phyloP scores from a whole-genome alignment of 202 grass and related monocot species.

The Panicum hallii region DNA sequence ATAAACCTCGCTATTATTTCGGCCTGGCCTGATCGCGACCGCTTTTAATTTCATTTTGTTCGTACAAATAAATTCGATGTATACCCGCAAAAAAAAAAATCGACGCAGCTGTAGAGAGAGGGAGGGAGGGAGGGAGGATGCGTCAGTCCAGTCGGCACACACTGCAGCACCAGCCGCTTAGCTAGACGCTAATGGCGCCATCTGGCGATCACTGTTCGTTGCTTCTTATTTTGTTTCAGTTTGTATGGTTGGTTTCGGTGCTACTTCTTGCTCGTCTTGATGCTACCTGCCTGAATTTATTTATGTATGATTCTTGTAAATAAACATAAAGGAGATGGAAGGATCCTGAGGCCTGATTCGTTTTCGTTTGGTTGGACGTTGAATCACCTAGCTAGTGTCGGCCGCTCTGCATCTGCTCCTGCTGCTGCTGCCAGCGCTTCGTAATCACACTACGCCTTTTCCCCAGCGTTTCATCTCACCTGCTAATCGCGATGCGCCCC shows the following conservation, averaged over 20 bases:
- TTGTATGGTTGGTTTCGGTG: not conserved
- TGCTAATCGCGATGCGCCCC: not conserved
- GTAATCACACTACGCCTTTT: not conserved
- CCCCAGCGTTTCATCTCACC: too few relatives aligned
- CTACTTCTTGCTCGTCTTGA: constrained; percentile 8
- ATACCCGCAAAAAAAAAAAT: not conserved
- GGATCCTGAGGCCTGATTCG: not conserved
- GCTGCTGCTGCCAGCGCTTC: not conserved
- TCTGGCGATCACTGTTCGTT: not conserved
- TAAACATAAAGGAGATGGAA: not conserved
- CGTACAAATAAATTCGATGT: not conserved
- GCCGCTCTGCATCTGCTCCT: too few relatives aligned
- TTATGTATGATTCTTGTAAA: too few relatives aligned
- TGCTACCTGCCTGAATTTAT: not conserved
- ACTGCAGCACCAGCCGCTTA: not conserved
- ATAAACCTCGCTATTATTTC: not conserved
- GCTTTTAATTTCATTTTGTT: not conserved
- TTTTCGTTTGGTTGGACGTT: not conserved
- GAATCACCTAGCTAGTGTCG: not conserved
- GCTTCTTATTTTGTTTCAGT: not conserved
- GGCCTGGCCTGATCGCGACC: constrained; percentile 3
- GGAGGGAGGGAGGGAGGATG: not conserved
- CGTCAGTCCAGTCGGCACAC: not conserved
- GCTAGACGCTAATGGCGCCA: constrained; percentile 31
- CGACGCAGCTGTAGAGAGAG: not conserved